phyloP scores from a whole-genome alignment of 1,284 basidiomycete species.

The Trichosporon coremiiforme region DNA sequence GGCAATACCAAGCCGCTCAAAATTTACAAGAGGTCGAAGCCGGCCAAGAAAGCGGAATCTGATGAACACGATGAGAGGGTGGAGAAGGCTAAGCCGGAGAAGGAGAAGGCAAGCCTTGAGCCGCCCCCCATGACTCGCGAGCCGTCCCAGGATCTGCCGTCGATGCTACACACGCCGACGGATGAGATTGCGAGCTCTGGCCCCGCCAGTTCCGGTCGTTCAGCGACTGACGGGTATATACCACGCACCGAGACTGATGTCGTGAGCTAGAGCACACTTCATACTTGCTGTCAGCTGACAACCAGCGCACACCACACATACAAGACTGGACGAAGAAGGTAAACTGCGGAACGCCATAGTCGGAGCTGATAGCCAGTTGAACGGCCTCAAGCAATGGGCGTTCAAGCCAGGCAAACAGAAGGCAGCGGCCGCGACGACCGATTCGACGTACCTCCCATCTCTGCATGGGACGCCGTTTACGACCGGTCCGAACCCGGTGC shows the following conservation, averaged over 20 bases:
- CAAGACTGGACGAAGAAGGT: conserved; percentile 13
- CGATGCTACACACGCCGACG: neutral
- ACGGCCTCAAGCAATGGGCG: neutral
- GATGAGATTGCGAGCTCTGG: neutral
- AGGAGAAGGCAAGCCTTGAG: neutral
- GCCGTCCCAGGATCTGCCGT: neutral
- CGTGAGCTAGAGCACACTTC: neutral
- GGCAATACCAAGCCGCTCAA: conserved; percentile 23
- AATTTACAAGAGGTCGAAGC: conserved; percentile 27
- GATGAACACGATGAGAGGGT: too few species aligned
- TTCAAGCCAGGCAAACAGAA: neutral
- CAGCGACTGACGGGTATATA: neutral
- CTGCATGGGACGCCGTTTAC: conserved; percentile 11
- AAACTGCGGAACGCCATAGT: too few species aligned
- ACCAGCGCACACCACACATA: neutral
- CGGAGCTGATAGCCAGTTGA: neutral
- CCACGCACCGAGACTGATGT: neutral
- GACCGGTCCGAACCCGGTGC: conserved; percentile 1
- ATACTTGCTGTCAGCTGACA: neutral
- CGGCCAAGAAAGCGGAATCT: neutral
- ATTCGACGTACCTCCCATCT: neutral
- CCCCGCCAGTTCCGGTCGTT: neutral
- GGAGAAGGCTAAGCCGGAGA: neutral
- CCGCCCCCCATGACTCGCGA: neutral
- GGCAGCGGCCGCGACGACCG: neutral